Evolutionary conservation across 352 stramenopile species (phyloP), one percentile per base, ranked within the genome.

Genomic region (Phytophthora tentaculata): DNA sequence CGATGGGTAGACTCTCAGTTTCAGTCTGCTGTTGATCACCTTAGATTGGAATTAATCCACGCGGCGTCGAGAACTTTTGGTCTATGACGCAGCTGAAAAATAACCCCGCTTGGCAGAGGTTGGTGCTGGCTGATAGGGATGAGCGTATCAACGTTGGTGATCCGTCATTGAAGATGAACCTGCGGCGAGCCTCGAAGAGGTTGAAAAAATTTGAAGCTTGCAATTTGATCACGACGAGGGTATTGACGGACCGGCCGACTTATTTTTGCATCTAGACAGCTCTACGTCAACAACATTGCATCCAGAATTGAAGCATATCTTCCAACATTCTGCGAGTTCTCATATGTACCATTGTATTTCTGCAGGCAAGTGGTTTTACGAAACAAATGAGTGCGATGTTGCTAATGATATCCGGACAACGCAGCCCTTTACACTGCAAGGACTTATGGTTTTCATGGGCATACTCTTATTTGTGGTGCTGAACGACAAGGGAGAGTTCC

Each of bases 1-100:
- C 23, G 24, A 2, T 62, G 53, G 45, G 12, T 62, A 6, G 61
- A 58, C 14, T 49, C 2, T 14, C 43, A 61, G 28, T 62, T 69
- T 4, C 61, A 62, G 22, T 41, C 2, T 4, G 12, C 23, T 4
- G 47, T 69, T 5, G 44, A 58, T 17, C 32, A 62, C 24, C 2
- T 63, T 9, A 59, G 19, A 17, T 12, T 57, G 8, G 45, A 29
- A 13, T 14, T 17, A 6, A 17, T 50, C 13, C 28, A 32, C 17
- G 47, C 14, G 59, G 59, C 6, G 35, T 55, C 14, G 29, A 53
- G 4, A 45, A 45, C 7, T 45, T 8, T 20, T 4, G 17, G 2
- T n/a, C 39, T 22, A n/a, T 20, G 13, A 45, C 8, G 5, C 39
- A 20, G 0, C 17, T 45, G 39, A 19, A 45, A 14, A 20, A 20